phyloP scores from a whole-genome alignment of 2,329 filamentous ascomycete genomes.

The Sclerotinia borealis region DNA sequence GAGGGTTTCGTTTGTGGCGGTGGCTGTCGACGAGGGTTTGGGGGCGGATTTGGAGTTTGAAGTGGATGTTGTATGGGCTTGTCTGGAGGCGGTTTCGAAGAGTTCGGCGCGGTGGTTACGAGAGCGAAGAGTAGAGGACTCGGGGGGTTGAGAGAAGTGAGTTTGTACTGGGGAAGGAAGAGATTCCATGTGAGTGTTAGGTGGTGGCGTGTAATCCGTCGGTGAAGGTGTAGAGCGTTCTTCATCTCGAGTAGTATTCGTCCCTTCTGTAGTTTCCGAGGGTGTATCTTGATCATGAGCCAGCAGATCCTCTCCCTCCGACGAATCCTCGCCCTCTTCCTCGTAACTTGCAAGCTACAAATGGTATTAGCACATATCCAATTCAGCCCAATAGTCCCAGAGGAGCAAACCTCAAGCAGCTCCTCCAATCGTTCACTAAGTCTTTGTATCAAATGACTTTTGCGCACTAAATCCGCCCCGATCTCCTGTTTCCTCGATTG shows the following conservation, averaged over 20 bases:
- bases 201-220: constrained; percentile 9
- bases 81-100: neutral
- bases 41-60: constrained; percentile 33
- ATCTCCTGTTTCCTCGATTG: constrained; percentile 52
- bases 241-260: neutral
- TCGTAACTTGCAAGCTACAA: constrained; percentile 24
- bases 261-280: constrained; percentile 35
- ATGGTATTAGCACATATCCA: neutral
- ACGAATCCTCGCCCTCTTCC: constrained; percentile 29
- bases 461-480: constrained; percentile 57
- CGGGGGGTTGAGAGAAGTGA: constrained; percentile 1
- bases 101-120: constrained; percentile 16
- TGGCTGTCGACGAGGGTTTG: constrained; percentile 39
- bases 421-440: constrained; percentile 62
- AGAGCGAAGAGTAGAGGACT: constrained; percentile 24
- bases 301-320: constrained; percentile 52
- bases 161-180: constrained; percentile 3
- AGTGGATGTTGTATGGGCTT: constrained; percentile 28
- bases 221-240: constrained; percentile 14
- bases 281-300: constrained; percentile 43
- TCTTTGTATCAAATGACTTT: constrained; percentile 60
- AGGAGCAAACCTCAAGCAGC: constrained; percentile 49
- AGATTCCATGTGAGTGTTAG: neutral
- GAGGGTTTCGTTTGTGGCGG: constrained; percentile 60
- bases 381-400: neutral